Percentiles rank a stretch among this genome's conserved stretches.
Conservation (phyloP, 805 yeast species). For the Candida sithepensis region DNA sequence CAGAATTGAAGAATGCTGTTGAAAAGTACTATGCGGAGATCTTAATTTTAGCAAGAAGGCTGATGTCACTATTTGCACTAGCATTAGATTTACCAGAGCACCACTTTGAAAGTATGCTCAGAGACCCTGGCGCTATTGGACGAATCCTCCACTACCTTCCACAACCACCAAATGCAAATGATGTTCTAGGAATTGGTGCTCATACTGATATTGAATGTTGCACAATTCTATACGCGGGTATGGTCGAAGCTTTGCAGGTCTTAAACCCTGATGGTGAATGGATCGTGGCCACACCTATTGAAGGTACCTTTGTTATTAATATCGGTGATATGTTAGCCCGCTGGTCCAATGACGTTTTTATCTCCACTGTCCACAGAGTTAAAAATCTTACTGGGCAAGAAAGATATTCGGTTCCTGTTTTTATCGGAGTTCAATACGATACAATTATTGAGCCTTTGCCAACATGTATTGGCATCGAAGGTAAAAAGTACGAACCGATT, state of each 20-base stretch:
- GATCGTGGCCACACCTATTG: slow-evolving; percentile 32
- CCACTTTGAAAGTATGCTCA: slow-evolving; percentile 22
- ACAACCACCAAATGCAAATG: slow-evolving; percentile 25
- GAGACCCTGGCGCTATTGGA: slow-evolving; percentile 27
- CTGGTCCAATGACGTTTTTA: slow-evolving; percentile 32
- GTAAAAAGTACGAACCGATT: slow-evolving; percentile 11
- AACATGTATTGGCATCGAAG: slow-evolving; percentile 16
- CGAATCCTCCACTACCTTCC: slow-evolving; percentile 31
- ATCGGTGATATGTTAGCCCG: slow-evolving; percentile 35
- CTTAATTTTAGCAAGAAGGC: slow-evolving; percentile 23
- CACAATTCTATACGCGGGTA: slow-evolving; percentile 31
- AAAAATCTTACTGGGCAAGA: slow-evolving; percentile 24
- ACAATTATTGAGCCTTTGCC: slow-evolving; percentile 19
- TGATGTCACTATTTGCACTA: slow-evolving; percentile 18
- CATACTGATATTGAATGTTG: slow-evolving; percentile 34
- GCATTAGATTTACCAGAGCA: slow-evolving; percentile 27
- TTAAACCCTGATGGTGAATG: slow-evolving; percentile 32
- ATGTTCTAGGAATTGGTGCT: slow-evolving; percentile 33
- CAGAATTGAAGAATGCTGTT: slow-evolving; percentile 23
- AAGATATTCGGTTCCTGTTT: slow-evolving; percentile 25
- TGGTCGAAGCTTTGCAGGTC: slow-evolving; percentile 33
- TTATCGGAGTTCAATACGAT: slow-evolving; percentile 13
- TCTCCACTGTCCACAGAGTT: slow-evolving; percentile 37
- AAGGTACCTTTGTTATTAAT: slow-evolving; percentile 34
- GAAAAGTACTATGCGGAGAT: slow-evolving; percentile 22